Evolutionary conservation across 495 filamentous ascomycete genomes (phyloP).

Genomic region (Tuber umbilicatum): DNA sequence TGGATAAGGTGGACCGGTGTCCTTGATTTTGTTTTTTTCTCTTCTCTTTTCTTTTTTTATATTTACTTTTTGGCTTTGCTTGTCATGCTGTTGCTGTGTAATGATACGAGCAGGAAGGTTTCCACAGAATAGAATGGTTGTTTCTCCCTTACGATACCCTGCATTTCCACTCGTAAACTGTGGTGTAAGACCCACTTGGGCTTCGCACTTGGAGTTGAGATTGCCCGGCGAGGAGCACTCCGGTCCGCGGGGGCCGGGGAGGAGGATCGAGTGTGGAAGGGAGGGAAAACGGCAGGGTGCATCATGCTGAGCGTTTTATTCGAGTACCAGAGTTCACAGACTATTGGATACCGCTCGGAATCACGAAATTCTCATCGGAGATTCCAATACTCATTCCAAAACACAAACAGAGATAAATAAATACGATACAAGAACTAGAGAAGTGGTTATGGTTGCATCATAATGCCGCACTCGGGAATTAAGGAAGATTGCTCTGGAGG

Average conservation of each 20-base stretch:
- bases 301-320: not conserved
- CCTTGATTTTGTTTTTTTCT: not conserved
- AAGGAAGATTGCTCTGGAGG: not conserved
- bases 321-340: not conserved
- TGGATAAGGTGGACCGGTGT: not conserved
- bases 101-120: not conserved
- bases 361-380: not conserved
- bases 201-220: slow-evolving; percentile 1
- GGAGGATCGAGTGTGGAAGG: not conserved
- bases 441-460: not conserved
- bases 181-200: slow-evolving; percentile 1
- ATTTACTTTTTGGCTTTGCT: slow-evolving; percentile 1
- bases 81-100: not conserved
- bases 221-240: not conserved
- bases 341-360: not conserved
- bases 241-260: not conserved
- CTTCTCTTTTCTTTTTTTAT: not conserved
- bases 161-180: slow-evolving; percentile 1
- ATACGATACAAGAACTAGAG: not conserved
- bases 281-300: not conserved
- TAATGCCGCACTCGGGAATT: not conserved
- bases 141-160: not conserved
- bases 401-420: not conserved
- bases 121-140: not conserved
- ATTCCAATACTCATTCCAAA: not conserved